Conservation (phyloP, 2,329 filamentous ascomycete genomes). For the Blastomyces parvus region DNA sequence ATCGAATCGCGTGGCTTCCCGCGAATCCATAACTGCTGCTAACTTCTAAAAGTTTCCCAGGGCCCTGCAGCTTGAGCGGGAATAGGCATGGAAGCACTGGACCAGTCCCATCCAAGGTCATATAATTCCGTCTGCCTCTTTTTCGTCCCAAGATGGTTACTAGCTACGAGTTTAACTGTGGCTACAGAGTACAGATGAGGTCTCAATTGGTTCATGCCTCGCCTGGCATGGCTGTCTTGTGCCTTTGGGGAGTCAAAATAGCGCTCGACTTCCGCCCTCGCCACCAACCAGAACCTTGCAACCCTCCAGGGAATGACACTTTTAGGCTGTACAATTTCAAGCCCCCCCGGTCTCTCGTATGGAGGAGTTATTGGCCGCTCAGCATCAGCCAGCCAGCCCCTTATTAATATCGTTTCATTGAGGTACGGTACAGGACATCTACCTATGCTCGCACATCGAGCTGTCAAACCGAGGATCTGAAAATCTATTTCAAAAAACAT, state of each 20-base stretch:
- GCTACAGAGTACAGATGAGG: neutral
- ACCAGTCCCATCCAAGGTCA: neutral
- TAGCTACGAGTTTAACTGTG: neutral
- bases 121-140: neutral
- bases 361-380: neutral
- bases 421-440: neutral
- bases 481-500: neutral
- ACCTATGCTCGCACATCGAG: neutral
- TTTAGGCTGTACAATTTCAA: neutral
- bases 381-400: neutral
- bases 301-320: neutral
- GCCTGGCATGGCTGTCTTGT: neutral
- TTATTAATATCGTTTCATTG: no score
- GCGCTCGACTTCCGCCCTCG: neutral
- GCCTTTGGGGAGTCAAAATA: neutral
- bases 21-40: neutral
- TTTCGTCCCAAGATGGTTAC: neutral
- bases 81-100: neutral
- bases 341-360: neutral
- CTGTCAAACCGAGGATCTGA: neutral
- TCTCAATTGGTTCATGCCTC: neutral
- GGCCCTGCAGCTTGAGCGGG: neutral
- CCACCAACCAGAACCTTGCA: neutral
- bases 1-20: neutral
- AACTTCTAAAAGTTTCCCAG: neutral